These are phyloP conservation scores for Pestalotiopsis sp. DNA, from an alignment of 2,329 filamentous ascomycete species.

Conservation along the genomic window DNA sequence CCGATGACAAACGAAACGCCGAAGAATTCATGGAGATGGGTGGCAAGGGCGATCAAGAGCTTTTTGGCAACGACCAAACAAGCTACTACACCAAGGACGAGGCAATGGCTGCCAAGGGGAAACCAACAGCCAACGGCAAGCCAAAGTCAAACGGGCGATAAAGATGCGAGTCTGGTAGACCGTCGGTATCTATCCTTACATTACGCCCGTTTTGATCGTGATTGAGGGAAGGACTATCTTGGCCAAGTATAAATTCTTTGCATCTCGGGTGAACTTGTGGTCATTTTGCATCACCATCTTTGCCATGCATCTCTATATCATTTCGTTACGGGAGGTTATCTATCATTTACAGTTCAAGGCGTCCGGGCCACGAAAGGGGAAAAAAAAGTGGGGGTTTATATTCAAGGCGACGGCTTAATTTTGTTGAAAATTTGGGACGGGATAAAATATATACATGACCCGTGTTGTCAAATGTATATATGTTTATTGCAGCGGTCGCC, in stretches of 20 bases:
- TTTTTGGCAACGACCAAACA: constrained; percentile 68
- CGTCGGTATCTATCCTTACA: not conserved
- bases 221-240: not conserved
- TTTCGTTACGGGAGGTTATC: not conserved
- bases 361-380: not conserved
- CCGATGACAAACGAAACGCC: constrained; percentile 67
- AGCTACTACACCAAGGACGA: constrained; percentile 52
- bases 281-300: not conserved
- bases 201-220: not conserved
- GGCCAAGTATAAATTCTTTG: not conserved
- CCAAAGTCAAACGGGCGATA: constrained; percentile 24
- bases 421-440: not conserved
- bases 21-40: constrained; percentile 84
- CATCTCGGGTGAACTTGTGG: not conserved
- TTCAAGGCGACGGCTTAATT: not conserved
- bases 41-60: constrained; percentile 78
- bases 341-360: not conserved
- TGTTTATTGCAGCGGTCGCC: not conserved
- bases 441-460: not conserved
- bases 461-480: not conserved
- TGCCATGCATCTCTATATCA: not conserved
- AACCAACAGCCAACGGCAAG: constrained; percentile 27
- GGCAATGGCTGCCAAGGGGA: constrained; percentile 31
- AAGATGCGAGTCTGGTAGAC: not conserved
- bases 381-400: not conserved